A percentile compares a stretch with the other conserved stretches of the same genome.
Evolutionary conservation across 768 basidiomycete species (phyloP).

Genomic region (Candolleomyces aberdarensis): DNA sequence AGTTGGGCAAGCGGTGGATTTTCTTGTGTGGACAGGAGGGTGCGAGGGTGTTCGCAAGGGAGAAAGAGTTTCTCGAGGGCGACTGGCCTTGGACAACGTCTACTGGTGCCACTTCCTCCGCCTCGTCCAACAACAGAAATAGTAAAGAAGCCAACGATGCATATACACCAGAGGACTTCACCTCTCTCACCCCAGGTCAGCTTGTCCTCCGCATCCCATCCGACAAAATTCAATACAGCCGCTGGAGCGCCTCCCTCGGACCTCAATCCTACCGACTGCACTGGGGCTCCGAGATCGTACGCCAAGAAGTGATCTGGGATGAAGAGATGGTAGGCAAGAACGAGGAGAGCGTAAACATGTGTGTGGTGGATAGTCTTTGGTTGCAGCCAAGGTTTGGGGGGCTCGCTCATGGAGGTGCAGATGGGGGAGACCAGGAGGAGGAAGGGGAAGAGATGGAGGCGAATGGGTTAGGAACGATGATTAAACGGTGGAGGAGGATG

Average conservation of each 20-base stretch:
- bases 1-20: conserved; percentile 53
- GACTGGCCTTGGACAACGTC: no score
- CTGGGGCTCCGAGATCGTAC: conserved; percentile 4
- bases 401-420: no score
- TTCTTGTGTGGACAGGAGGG: conserved; percentile 52
- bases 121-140: no score
- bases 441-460: no score
- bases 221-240: neutral
- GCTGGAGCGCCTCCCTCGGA: conserved; percentile 2
- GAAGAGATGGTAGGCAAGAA: conserved; percentile 11
- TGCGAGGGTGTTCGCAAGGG: conserved; percentile 55
- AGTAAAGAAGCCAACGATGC: no score
- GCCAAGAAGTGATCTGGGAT: conserved; percentile 7
- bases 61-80: no score
- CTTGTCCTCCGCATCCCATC: neutral
- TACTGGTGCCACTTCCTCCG: no score
- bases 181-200: no score
- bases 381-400: no score
- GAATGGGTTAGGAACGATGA: neutral
- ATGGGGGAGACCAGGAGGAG: neutral
- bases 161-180: no score
- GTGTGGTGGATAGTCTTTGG: neutral
- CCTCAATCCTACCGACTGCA: neutral
- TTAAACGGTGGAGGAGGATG: conserved; percentile 7
- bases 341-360: conserved; percentile 6